Base-by-base conservation (phyloP, 2,329 filamentous ascomycete species). In the Lecanicillium sp. region DNA sequence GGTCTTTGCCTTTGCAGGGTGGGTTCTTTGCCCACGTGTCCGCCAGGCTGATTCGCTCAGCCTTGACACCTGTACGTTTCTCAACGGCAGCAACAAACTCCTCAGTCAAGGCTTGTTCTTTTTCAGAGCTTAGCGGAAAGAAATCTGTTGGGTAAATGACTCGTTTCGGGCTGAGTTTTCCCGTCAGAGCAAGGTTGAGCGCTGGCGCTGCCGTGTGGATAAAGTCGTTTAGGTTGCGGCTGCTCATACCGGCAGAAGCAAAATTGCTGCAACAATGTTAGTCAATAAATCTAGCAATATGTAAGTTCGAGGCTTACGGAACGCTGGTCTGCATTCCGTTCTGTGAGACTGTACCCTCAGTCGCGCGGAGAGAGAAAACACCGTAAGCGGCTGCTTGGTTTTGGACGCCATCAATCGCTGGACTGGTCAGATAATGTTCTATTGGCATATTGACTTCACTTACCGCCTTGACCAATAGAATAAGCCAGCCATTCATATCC, bases 401-500 rank as follows among this genome's bases (percentile, higher is more conserved):
- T 3, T 45, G 34, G 3, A 48, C 19, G n/a, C 48, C 49, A 3
- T 50, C 50, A 15, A 55, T 43, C 37, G 33, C 39, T 47, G 22
- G 3, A 25, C 11, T 25, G 7, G 22, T 25, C 11, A 25, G 22
- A 6, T 25, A 25, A 6, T 11, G 22, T 11, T 7, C 11, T 25
- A 17, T 3, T 7, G 11, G 13, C 3, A 9, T 25, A 15, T 16
- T 17, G 29, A 1, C 3, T 16, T 3, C 14, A 51, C 60, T 45
- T 35, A 64, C 64, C 43, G 45, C 63, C 60, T 39, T 65, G 34
- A 2, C 55, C 56, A 39, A 65, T 43, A 3, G 62, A 54, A 17
- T 55, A 40, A 20, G 59, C 53, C 4, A 71, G 38, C 66, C 66
- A 71, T 4, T 56, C 47, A 41, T 70, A 70, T 1, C 56, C 55